A percentile compares a stretch with the other conserved stretches of the same genome.
These are phyloP conservation scores for Eucalyptus microcorys DNA, from an alignment of 345 rosid genomes.

Conservation along the genomic window DNA sequence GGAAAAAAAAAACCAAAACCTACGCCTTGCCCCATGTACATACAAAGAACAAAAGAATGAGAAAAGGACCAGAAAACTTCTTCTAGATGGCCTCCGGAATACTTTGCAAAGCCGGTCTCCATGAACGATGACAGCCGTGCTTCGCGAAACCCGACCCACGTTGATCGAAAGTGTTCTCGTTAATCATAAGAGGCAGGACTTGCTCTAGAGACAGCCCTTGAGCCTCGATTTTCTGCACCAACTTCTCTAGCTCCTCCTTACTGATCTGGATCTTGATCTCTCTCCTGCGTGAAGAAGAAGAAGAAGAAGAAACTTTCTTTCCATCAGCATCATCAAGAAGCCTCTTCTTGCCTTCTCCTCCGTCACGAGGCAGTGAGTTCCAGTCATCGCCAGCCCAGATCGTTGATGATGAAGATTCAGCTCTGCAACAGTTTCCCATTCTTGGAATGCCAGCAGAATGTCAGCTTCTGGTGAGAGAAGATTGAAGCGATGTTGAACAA, in stretches of 20 bases:
- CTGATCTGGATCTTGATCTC: not conserved
- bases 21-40: too few species aligned
- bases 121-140: not conserved
- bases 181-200: not conserved
- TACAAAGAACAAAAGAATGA: not conserved
- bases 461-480: not conserved
- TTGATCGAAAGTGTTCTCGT: not conserved
- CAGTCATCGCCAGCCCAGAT: constrained; percentile 28
- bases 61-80: not conserved
- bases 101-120: constrained; percentile 1
- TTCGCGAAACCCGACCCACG: not conserved
- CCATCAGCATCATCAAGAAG: not conserved
- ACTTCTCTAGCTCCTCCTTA: not conserved
- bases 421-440: constrained; percentile 39
- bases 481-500: not conserved
- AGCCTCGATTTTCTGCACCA: not conserved
- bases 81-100: not conserved
- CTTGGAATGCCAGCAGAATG: not conserved
- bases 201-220: not conserved
- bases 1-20: too few species aligned
- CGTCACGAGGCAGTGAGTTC: not conserved
- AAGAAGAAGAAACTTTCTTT: not conserved
- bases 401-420: not conserved
- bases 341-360: not conserved
- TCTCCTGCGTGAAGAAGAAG: not conserved